Conservation (phyloP, 192 early-diverging fungal species). For the Tieghemiomyces parasiticus region DNA sequence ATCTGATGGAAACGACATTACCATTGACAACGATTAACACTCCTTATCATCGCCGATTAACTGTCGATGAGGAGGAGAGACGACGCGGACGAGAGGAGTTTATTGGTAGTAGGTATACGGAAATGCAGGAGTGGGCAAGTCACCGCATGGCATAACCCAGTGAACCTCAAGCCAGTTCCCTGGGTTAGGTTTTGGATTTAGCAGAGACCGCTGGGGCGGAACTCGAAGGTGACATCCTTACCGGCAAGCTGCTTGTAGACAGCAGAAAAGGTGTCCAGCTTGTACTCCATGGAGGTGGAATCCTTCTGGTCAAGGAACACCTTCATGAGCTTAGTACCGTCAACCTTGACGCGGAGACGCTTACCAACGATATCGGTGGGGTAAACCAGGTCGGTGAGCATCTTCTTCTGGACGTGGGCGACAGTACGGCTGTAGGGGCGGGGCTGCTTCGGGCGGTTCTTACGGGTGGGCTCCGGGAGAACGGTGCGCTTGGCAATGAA, state of each 20-base stretch:
- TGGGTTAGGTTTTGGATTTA: too few species aligned
- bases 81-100: too few species aligned
- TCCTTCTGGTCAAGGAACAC: constrained; percentile 97
- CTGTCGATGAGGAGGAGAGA: too few species aligned
- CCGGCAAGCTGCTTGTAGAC: constrained; percentile 92
- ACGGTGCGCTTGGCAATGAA: constrained; percentile 91
- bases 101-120: too few species aligned
- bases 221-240: constrained; percentile 98
- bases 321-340: constrained; percentile 90
- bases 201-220: too few species aligned
- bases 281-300: constrained; percentile 93
- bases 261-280: constrained; percentile 93
- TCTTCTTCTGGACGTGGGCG: constrained; percentile 90
- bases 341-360: constrained; percentile 91
- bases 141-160: too few species aligned
- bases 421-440: constrained; percentile 94
- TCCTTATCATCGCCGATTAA: too few species aligned
- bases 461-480: constrained; percentile 82
- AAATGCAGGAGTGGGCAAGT: too few species aligned
- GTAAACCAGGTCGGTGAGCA: constrained; percentile 95
- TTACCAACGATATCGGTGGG: constrained; percentile 99
- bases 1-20: too few species aligned
- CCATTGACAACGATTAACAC: too few species aligned
- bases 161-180: too few species aligned
- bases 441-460: constrained; percentile 77